These are phyloP conservation scores for Saccharomycopsis sp. DNA, from an alignment of 805 yeast genomes.

Conservation along the genomic window DNA sequence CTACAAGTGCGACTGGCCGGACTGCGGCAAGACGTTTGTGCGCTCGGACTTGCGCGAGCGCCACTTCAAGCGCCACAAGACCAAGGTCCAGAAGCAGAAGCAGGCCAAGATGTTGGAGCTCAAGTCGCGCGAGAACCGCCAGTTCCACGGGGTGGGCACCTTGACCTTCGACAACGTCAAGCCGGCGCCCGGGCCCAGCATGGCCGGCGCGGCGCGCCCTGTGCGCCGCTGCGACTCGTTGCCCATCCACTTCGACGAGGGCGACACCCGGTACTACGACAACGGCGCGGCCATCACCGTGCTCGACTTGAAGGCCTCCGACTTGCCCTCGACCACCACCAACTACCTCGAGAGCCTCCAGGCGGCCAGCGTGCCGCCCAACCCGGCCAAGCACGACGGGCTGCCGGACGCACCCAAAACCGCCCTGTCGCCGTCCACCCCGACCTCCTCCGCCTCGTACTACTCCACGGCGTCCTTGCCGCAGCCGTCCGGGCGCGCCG, in stretches of 20 bases:
- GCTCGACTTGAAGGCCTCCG: neutral
- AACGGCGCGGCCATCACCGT: neutral
- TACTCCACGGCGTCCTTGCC: neutral
- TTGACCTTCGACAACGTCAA: slow-evolving; percentile 8
- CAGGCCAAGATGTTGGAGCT: slow-evolving; percentile 21
- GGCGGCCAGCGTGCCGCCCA: neutral
- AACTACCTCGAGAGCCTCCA: neutral
- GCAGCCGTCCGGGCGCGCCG: neutral
- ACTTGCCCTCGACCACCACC: neutral
- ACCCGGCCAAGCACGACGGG: no score
- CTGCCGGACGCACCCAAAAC: neutral
- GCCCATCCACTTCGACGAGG: neutral
- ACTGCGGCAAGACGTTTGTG: slow-evolving; percentile 57
- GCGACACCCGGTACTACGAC: neutral
- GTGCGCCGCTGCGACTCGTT: neutral
- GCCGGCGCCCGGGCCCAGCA: neutral
- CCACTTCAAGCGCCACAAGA: slow-evolving; percentile 39
- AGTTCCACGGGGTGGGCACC: slow-evolving; percentile 19
- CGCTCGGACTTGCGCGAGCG: slow-evolving; percentile 48
- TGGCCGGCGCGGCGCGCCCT: neutral
- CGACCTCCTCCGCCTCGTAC: slow-evolving; percentile 1
- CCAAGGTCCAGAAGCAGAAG: slow-evolving; percentile 26
- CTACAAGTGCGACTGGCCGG: slow-evolving; percentile 42
- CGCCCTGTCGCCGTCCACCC: neutral
- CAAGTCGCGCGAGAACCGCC: slow-evolving; percentile 19